phyloP scores from a whole-genome alignment of 495 filamentous ascomycete genomes.

The Recurvomyces mirabilis region DNA sequence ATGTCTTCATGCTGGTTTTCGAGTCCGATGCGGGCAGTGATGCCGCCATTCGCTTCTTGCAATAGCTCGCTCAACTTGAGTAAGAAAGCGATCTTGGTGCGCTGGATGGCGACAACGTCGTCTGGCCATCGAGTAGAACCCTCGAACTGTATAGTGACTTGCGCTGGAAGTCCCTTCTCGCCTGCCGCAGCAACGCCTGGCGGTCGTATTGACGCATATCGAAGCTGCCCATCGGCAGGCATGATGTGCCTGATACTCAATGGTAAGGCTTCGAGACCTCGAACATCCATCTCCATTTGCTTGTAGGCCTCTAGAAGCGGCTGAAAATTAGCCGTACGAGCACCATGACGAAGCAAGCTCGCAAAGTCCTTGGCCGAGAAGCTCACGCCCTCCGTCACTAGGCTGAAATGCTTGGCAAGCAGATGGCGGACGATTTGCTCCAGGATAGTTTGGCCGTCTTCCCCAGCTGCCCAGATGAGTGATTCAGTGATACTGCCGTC shows the following conservation, averaged over 20 bases:
- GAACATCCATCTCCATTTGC: slow-evolving; percentile 59
- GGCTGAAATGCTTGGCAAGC: slow-evolving; percentile 50
- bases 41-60: slow-evolving; percentile 38
- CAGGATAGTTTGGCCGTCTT: slow-evolving; percentile 51
- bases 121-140: slow-evolving; percentile 91
- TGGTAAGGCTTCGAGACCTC: slow-evolving; percentile 65
- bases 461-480: slow-evolving; percentile 62
- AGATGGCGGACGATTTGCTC: slow-evolving; percentile 70
- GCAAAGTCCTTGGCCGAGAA: slow-evolving; percentile 55
- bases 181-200: slow-evolving; percentile 30
- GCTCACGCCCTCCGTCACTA: slow-evolving; percentile 39
- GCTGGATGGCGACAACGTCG: slow-evolving; percentile 75
- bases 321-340: slow-evolving; percentile 41
- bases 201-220: slow-evolving; percentile 51
- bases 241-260: slow-evolving; percentile 67
- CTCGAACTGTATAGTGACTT: slow-evolving; percentile 81
- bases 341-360: slow-evolving; percentile 37
- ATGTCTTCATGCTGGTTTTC: slow-evolving; percentile 58
- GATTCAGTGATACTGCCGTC: slow-evolving; percentile 66
- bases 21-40: slow-evolving; percentile 58
- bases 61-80: slow-evolving; percentile 67
- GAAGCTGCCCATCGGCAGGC: slow-evolving; percentile 56
- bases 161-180: slow-evolving; percentile 38
- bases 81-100: slow-evolving; percentile 86
- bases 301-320: slow-evolving; percentile 51